A percentile compares a stretch with the other conserved stretches of the same genome.
Evolutionary conservation across 345 rosid genomes (phyloP).

Genomic region (Brassica nigra): DNA sequence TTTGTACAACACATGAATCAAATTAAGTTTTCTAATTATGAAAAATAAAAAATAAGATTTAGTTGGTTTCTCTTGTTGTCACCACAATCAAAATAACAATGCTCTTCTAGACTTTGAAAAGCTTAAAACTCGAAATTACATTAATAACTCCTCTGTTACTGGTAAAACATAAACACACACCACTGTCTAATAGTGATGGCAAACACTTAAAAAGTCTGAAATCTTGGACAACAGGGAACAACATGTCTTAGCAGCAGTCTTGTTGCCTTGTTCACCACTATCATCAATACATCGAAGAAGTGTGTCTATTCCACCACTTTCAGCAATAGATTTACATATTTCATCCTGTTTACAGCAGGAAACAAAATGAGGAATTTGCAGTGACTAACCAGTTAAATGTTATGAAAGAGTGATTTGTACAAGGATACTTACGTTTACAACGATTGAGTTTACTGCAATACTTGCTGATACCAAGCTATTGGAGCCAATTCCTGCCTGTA

Average conservation of each 20-base stretch:
- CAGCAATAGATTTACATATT: constrained; percentile 87
- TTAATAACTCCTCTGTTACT: neutral
- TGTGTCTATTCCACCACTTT: constrained; percentile 79
- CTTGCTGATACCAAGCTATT: constrained; percentile 76
- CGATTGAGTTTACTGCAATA: constrained; percentile 76
- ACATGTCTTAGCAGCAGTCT: constrained; percentile 63
- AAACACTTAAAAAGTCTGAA: neutral
- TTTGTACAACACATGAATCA: too few species aligned
- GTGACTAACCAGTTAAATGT: neutral
- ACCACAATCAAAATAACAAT: too few species aligned
- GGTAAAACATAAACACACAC: neutral
- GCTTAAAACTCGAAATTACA: neutral
- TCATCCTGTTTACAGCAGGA: constrained; percentile 54
- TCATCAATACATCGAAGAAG: constrained; percentile 74
- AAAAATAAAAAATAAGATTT: too few species aligned
- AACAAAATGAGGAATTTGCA: neutral
- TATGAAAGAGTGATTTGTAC: constrained; percentile 7
- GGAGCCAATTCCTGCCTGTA: constrained; percentile 68
- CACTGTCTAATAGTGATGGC: neutral
- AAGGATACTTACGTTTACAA: constrained; percentile 73
- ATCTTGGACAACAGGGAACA: constrained; percentile 80
- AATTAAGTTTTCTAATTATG: too few species aligned
- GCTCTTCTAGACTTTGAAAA: neutral
- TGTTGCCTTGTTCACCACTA: constrained; percentile 78
- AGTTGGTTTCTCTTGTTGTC: too few species aligned